Conservation (phyloP, 176 grass and related monocot species). For the Melocanna baccifera region DNA sequence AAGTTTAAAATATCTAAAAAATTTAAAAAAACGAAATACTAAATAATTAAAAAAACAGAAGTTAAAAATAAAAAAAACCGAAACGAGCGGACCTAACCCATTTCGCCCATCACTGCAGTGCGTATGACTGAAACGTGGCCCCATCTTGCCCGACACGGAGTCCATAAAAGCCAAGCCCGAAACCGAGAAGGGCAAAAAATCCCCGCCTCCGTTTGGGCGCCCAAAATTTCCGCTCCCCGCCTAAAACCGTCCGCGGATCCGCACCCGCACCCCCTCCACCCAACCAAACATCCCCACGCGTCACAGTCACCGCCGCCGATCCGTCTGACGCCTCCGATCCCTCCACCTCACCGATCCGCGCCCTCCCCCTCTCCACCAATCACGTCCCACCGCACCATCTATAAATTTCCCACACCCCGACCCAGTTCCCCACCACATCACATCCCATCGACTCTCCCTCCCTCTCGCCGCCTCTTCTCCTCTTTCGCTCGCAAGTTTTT, state of each 20-base stretch:
- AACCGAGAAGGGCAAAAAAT: not conserved
- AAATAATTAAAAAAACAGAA: too few species aligned
- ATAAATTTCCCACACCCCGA: not conserved
- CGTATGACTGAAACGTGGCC: not conserved
- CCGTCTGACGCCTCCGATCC: not conserved
- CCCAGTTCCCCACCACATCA: not conserved
- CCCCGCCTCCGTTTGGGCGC: not conserved
- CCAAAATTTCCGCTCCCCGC: not conserved
- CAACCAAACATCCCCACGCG: not conserved
- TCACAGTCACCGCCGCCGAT: not conserved
- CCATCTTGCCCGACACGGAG: not conserved
- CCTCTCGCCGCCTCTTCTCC: not conserved
- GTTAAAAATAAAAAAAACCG: too few species aligned
- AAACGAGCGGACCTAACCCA: too few species aligned
- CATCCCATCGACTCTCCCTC: not conserved
- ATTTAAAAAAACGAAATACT: too few species aligned
- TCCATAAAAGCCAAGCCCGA: not conserved
- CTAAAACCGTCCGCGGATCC: not conserved
- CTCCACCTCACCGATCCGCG: constrained; percentile 30
- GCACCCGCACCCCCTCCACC: not conserved
- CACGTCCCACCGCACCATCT: not conserved
- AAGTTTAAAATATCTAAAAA: too few species aligned
- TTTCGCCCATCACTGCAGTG: too few species aligned
- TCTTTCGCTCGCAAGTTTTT: not conserved
- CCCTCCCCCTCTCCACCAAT: not conserved